Evolutionary conservation across 176 grass and related monocot genomes (phyloP), one percentile per base, ranked within the genome.

Genomic region (Stipa capillata): DNA sequence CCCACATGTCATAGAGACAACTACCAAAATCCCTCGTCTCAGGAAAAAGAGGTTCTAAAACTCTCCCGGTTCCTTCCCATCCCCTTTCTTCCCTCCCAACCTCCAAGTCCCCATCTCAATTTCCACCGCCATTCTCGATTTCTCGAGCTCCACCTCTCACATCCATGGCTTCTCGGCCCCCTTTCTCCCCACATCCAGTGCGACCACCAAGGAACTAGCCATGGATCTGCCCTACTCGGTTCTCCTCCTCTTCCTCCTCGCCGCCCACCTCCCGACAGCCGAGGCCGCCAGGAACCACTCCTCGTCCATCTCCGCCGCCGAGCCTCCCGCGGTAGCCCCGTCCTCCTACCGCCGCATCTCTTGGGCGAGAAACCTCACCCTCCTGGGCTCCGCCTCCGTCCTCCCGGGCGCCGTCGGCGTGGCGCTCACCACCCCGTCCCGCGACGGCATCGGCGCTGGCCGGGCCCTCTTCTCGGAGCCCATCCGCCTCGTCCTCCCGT

Each of bases 311-410:
- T 62, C 66, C 29, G 27, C 36, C 23, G 1, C 40, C 35, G n/a
- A 51, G 6, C 40, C 33, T 20, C 28, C 60, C 69, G 53, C 73
- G 36, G 69, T 24, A 28, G 17, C 75, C 17, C 23, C 49, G 41
- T 61, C 71, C 32, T 62, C 68, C 16, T 76, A 70, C 70, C 57
- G 72, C 64, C 41, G 65, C 59, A 83, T 86, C 51, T 88, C 90
- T 23, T 92, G 85, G 90, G 80, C 56, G 51, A 88, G 53, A 71
- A 90, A 93, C 77, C 83, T 93, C 54, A 93, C 87, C 31, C 91
- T 93, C 21, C 59, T 85, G 5, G 87, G 91, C 43, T 77, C 82
- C 27, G 91, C 91, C 36, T 85, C 77, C 31, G 50, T 87, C 54
- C 77, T 86, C 40, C 52, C 62, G 16, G 69, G 77, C 50, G 74